Conservation (phyloP, 768 basidiomycete genomes). For the Rhodocollybia butyracea region DNA sequence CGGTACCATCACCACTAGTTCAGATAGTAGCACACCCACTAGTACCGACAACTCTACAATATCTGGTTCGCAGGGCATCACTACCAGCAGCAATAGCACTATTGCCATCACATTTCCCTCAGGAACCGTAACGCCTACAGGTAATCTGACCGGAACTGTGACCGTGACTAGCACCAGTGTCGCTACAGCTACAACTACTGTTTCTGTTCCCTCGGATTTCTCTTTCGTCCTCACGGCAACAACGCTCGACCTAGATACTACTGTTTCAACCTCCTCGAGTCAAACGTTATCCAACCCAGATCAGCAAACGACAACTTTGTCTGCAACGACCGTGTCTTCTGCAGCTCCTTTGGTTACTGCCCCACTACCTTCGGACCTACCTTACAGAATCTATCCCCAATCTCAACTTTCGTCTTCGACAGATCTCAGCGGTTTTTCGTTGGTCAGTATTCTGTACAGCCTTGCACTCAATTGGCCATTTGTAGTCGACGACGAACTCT, state of each 20-base stretch:
- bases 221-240: conserved; percentile 43
- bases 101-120: conserved; percentile 1
- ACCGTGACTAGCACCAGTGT: conserved; percentile 9
- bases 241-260: conserved; percentile 35
- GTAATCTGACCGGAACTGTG: conserved; percentile 1
- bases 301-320: conserved; percentile 32
- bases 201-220: conserved; percentile 37
- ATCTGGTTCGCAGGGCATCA: not conserved
- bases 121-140: conserved; percentile 1
- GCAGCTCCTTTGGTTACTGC: conserved; percentile 14
- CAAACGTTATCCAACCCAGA: conserved; percentile 40
- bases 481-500: conserved; percentile 52
- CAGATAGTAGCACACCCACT: not conserved
- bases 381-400: conserved; percentile 55
- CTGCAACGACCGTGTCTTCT: conserved; percentile 20
- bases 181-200: conserved; percentile 14
- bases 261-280: conserved; percentile 23
- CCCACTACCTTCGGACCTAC: conserved; percentile 56
- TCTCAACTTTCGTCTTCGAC: not conserved
- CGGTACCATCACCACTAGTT: not conserved
- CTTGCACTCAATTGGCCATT: conserved; percentile 61
- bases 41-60: not conserved
- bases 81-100: not conserved
- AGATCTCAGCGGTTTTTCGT: conserved; percentile 35
- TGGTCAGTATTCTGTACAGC: conserved; percentile 69